These are phyloP conservation scores for Aspergillus affinis DNA, from an alignment of 495 filamentous ascomycete genomes.

Conservation along the genomic window DNA sequence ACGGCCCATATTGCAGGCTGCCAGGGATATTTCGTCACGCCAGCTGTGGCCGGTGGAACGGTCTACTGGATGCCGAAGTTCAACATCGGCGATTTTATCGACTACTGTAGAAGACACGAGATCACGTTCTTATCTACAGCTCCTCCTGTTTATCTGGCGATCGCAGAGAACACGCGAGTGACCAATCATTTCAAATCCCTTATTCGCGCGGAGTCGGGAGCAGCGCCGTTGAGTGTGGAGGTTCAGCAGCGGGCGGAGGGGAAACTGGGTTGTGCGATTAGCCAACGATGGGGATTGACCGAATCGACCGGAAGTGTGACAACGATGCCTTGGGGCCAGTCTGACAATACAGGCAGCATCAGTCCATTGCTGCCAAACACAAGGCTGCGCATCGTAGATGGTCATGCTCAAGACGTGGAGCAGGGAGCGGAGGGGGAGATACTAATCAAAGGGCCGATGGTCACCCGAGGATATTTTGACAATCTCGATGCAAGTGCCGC, in stretches of 20 bases:
- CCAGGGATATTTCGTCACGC: conserved; percentile 20
- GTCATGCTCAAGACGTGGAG: conserved; percentile 9
- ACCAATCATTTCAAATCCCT: conserved; percentile 18
- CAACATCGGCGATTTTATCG: conserved; percentile 17
- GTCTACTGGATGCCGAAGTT: conserved; percentile 23
- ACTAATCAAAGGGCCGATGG: conserved; percentile 18
- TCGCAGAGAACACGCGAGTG: conserved; percentile 15
- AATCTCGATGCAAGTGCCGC: conserved; percentile 72
- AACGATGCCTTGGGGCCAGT: conserved; percentile 19
- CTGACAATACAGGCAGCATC: conserved; percentile 18
- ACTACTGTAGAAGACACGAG: conserved; percentile 15
- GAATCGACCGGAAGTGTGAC: conserved; percentile 22
- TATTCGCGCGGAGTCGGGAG: conserved; percentile 19
- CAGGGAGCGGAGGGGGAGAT: conserved; percentile 16
- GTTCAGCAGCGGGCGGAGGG: conserved; percentile 17
- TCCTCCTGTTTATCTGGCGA: conserved; percentile 17
- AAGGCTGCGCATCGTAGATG: conserved; percentile 16
- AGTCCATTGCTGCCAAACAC: conserved; percentile 18
- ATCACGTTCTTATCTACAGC: conserved; percentile 19
- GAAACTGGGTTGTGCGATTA: conserved; percentile 19
- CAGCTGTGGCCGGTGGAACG: conserved; percentile 17
- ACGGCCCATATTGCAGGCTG: conserved; percentile 44
- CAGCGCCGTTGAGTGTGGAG: conserved; percentile 15
- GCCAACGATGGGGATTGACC: conserved; percentile 21
- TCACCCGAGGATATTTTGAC: conserved; percentile 74